Conservation (phyloP, 176 grass and related monocot species). For the Paspalum vaginatum region DNA sequence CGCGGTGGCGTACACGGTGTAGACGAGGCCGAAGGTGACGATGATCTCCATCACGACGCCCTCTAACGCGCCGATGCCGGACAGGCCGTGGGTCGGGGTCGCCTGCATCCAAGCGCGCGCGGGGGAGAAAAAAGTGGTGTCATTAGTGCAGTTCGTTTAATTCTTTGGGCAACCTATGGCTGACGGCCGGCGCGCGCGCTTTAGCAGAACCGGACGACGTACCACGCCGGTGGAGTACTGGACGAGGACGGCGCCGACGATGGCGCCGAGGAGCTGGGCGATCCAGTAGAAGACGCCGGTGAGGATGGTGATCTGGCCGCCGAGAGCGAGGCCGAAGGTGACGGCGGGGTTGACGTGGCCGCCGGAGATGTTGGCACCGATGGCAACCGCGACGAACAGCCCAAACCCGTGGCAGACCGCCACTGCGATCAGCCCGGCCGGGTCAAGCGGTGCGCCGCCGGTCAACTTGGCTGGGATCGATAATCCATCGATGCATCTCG, state of each 20-base stretch:
- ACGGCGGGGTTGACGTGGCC: slow-evolving; percentile 81
- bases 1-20: slow-evolving; percentile 80
- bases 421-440: slow-evolving; percentile 64
- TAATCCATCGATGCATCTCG: not conserved
- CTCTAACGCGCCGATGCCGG: slow-evolving; percentile 68
- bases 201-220: not conserved
- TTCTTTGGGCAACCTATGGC: no score
- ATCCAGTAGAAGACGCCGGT: slow-evolving; percentile 84
- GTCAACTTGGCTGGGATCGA: slow-evolving; percentile 56
- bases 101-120: slow-evolving; percentile 3
- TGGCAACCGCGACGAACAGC: slow-evolving; percentile 69
- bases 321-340: slow-evolving; percentile 79
- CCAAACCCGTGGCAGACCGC: slow-evolving; percentile 73
- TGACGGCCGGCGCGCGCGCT: not conserved
- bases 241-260: slow-evolving; percentile 65
- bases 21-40: slow-evolving; percentile 77
- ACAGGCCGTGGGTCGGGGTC: slow-evolving; percentile 62
- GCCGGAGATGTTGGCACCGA: slow-evolving; percentile 81
- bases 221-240: slow-evolving; percentile 63
- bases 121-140: not conserved
- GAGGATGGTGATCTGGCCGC: slow-evolving; percentile 85
- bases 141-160: not conserved
- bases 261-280: slow-evolving; percentile 74
- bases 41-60: slow-evolving; percentile 77
- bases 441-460: slow-evolving; percentile 49